These are phyloP conservation scores for Azolla pinnata DNA, from an alignment of 75 land plant genomes.

Conservation along the genomic window DNA sequence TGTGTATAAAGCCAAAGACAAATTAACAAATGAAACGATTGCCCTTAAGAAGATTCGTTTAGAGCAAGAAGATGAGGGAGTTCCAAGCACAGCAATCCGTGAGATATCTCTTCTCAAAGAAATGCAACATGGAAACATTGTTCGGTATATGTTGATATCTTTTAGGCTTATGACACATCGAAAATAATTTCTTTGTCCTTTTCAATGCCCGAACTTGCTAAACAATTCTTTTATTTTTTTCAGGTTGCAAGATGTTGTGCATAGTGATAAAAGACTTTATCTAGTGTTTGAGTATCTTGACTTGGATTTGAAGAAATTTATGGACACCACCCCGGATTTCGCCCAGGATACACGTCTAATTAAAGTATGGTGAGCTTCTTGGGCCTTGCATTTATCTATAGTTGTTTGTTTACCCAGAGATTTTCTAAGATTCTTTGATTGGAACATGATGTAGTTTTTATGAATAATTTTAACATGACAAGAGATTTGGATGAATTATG, in stretches of 20 bases:
- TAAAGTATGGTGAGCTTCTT: slow-evolving; percentile 62
- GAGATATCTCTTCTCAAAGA: slow-evolving; percentile 86
- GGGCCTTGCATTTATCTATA: too few relatives aligned
- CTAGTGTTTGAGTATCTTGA: slow-evolving; percentile 94
- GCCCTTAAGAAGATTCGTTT: slow-evolving; percentile 79
- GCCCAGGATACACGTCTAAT: slow-evolving; percentile 63
- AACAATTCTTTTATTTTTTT: slow-evolving; percentile 1
- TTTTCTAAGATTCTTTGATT: too few relatives aligned
- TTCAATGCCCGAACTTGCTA: too few relatives aligned
- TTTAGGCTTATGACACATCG: too few relatives aligned
- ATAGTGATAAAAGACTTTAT: slow-evolving; percentile 82
- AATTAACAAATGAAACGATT: slow-evolving; percentile 69
- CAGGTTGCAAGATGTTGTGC: slow-evolving; percentile 98
- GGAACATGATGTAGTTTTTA: too few relatives aligned
- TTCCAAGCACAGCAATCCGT: slow-evolving; percentile 84
- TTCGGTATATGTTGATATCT: slow-evolving; percentile 58
- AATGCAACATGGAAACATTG: slow-evolving; percentile 88
- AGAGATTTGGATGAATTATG: too few relatives aligned
- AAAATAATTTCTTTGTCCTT: too few relatives aligned
- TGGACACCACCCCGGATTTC: slow-evolving; percentile 90
- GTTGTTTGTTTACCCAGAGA: too few relatives aligned
- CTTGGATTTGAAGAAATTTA: slow-evolving; percentile 89
- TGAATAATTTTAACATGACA: too few relatives aligned
- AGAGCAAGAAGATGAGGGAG: slow-evolving; percentile 94
- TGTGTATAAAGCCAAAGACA: slow-evolving; percentile 77